phyloP scores from a whole-genome alignment of 495 filamentous ascomycete genomes.

The Lasiosphaeriaceae sp. region DNA sequence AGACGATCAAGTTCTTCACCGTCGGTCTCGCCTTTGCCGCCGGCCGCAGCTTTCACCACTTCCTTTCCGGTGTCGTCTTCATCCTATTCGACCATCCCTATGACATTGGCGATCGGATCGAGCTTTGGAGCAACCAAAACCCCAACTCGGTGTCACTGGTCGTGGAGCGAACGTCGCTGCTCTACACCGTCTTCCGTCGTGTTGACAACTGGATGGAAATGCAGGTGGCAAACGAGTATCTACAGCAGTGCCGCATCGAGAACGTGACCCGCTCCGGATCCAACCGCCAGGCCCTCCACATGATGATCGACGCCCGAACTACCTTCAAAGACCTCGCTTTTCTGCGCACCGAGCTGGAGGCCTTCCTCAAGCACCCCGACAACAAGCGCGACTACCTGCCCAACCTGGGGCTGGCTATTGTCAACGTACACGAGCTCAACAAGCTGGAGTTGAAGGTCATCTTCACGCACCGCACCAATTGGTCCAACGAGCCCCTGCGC shows the following conservation, averaged over 20 bases:
- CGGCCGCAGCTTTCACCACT: slow-evolving; percentile 68
- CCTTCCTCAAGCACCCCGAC: slow-evolving; percentile 56
- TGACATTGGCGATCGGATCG: slow-evolving; percentile 76
- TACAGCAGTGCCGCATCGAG: slow-evolving; percentile 72
- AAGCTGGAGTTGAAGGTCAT: slow-evolving; percentile 65
- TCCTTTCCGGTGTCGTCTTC: slow-evolving; percentile 77
- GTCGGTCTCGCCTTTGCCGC: slow-evolving; percentile 77
- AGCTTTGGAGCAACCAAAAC: slow-evolving; percentile 46
- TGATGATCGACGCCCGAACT: slow-evolving; percentile 65
- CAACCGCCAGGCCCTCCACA: slow-evolving; percentile 66
- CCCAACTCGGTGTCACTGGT: slow-evolving; percentile 48
- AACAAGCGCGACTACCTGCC: slow-evolving; percentile 74
- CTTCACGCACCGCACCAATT: slow-evolving; percentile 58
- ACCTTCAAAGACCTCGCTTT: slow-evolving; percentile 65
- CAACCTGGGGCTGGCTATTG: slow-evolving; percentile 58
- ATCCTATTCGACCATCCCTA: slow-evolving; percentile 70
- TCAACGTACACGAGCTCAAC: slow-evolving; percentile 65
- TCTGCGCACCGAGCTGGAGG: slow-evolving; percentile 61
- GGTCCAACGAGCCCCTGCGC: slow-evolving; percentile 71
- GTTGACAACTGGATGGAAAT: slow-evolving; percentile 61
- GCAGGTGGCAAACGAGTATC: slow-evolving; percentile 71
- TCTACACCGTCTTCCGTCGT: slow-evolving; percentile 73
- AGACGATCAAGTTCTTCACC: slow-evolving; percentile 55
- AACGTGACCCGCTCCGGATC: slow-evolving; percentile 70
- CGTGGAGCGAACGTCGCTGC: slow-evolving; percentile 73